Conservation (phyloP, 208 protist genomes). For the Balamuthia mandrillaris region DNA sequence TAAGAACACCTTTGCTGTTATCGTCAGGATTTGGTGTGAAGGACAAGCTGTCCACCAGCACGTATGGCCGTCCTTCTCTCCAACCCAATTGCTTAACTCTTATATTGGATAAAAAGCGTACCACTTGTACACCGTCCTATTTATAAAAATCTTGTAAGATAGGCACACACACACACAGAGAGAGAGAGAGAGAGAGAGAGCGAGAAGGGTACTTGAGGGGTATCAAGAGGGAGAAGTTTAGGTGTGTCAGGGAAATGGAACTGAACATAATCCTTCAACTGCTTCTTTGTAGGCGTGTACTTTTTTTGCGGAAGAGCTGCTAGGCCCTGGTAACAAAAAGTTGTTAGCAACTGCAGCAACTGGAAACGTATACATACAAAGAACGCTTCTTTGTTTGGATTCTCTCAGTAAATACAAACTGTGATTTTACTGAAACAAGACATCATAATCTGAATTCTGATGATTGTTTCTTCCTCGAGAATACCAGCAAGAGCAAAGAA, state of each 20-base stretch:
- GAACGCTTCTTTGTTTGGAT: too few relatives aligned
- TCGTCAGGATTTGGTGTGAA: background rate
- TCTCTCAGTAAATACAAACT: too few relatives aligned
- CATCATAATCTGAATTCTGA: background rate
- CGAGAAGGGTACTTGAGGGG: slow-evolving; percentile 9
- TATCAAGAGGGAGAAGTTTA: slow-evolving; percentile 34
- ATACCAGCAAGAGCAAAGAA: background rate
- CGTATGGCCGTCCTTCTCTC: slow-evolving; percentile 29
- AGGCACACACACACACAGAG: background rate
- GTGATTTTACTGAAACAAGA: too few relatives aligned
- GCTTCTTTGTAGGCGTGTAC: slow-evolving; percentile 29
- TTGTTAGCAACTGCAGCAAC: background rate
- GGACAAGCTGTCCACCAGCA: slow-evolving; percentile 20
- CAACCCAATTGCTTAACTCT: slow-evolving; percentile 10
- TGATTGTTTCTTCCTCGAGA: background rate
- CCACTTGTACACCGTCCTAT: slow-evolving; percentile 20
- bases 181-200: background rate
- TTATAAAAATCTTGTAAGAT: background rate
- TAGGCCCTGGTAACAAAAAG: background rate
- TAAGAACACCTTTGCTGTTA: background rate
- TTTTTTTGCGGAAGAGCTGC: slow-evolving; percentile 16
- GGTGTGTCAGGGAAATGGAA: slow-evolving; percentile 32
- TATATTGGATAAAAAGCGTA: slow-evolving; percentile 41
- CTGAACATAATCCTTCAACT: slow-evolving; percentile 20
- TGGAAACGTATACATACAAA: too few relatives aligned